These are phyloP conservation scores for Aspergillus pseudoglaucus DNA, from an alignment of 2,329 filamentous ascomycete species.

Conservation along the genomic window DNA sequence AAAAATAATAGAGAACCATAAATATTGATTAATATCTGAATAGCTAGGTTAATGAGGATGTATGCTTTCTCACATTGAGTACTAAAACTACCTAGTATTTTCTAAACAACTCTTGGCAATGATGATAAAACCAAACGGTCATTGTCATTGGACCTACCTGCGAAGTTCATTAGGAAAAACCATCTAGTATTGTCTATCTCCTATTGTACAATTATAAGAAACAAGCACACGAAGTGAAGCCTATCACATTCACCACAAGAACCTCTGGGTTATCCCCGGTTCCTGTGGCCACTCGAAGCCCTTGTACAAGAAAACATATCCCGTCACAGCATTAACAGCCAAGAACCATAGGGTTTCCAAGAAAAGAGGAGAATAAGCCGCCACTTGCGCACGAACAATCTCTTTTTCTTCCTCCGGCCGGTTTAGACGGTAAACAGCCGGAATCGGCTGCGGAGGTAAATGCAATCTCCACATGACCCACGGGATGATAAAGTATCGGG, in stretches of 20 bases:
- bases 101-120: too few relatives aligned
- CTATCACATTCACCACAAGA: constrained; percentile 48
- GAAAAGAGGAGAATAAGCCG: constrained; percentile 25
- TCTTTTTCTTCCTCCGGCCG: constrained; percentile 16
- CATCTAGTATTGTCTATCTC: not conserved
- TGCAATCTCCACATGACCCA: constrained; percentile 90
- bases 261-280: constrained; percentile 53
- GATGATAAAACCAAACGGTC: too few relatives aligned
- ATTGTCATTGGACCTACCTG: too few relatives aligned
- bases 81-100: too few relatives aligned
- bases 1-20: not conserved
- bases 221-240: too few relatives aligned
- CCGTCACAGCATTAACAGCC: constrained; percentile 33
- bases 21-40: too few relatives aligned
- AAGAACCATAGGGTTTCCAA: constrained; percentile 55
- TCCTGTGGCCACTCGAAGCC: constrained; percentile 21
- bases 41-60: not conserved
- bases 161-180: too few relatives aligned
- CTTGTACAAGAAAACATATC: constrained; percentile 17
- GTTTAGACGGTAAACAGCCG: constrained; percentile 21
- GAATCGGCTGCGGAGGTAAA: constrained; percentile 48
- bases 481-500: constrained; percentile 89
- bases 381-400: constrained; percentile 19
- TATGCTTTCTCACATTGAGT: not conserved
- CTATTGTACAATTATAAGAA: not conserved